phyloP scores from a whole-genome alignment of 345 rosid genomes.

The Punica granatum region DNA sequence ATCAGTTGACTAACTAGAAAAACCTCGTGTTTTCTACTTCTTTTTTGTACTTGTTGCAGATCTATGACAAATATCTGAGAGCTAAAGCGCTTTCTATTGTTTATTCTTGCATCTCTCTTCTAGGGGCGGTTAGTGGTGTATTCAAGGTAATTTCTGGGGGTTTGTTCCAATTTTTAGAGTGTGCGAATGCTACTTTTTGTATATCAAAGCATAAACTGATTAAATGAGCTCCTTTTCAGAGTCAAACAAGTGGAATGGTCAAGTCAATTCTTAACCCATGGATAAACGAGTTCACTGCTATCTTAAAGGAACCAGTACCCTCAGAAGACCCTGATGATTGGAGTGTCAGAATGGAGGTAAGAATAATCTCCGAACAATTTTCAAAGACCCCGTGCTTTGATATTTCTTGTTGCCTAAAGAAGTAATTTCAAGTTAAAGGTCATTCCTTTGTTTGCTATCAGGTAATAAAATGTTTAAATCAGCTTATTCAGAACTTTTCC shows the following conservation, averaged over 20 bases:
- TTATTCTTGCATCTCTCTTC: slow-evolving; percentile 68
- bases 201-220: slow-evolving; percentile 23
- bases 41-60: slow-evolving; percentile 35
- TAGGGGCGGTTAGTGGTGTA: slow-evolving; percentile 81
- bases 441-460: slow-evolving; percentile 18
- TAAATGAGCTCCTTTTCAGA: slow-evolving; percentile 43
- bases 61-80: slow-evolving; percentile 55
- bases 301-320: slow-evolving; percentile 63
- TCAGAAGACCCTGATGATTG: slow-evolving; percentile 93
- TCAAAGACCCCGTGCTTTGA: background rate
- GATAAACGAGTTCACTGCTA: slow-evolving; percentile 62
- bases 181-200: slow-evolving; percentile 16
- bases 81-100: slow-evolving; percentile 75
- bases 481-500: slow-evolving; percentile 80
- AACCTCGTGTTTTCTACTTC: background rate
- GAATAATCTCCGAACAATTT: slow-evolving; percentile 14
- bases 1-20: background rate
- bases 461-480: slow-evolving; percentile 91
- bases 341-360: slow-evolving; percentile 90
- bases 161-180: slow-evolving; percentile 8
- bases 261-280: slow-evolving; percentile 58
- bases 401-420: background rate
- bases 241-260: slow-evolving; percentile 52
- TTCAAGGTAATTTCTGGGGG: slow-evolving; percentile 45
- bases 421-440: background rate